Conservation (phyloP, 345 rosid genomes). For the Acer yangbiense region DNA sequence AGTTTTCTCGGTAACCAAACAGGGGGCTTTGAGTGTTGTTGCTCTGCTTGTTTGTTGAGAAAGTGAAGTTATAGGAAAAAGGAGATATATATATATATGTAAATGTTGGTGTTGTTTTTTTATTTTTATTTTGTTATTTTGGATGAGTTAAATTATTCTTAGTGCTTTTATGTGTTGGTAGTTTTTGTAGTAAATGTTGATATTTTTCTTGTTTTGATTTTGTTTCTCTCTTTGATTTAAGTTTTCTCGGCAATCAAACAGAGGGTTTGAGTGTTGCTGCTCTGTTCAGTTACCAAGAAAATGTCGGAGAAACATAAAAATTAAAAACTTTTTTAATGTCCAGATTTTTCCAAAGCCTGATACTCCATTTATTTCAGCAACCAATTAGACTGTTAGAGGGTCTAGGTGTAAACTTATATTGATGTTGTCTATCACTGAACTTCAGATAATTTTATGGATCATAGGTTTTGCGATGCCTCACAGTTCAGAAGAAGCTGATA, state of each 20-base stretch:
- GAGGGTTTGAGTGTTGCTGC: background rate
- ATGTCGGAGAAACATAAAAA: too few relatives aligned
- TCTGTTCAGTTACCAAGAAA: background rate
- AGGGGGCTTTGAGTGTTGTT: too few relatives aligned
- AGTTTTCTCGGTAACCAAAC: too few relatives aligned
- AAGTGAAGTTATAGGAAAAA: background rate
- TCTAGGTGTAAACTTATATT: background rate
- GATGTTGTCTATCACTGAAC: background rate
- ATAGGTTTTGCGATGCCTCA: constrained; percentile 29
- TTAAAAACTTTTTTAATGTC: too few relatives aligned
- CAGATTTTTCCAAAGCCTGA: background rate
- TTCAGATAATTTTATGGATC: background rate
- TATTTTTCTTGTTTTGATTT: too few relatives aligned
- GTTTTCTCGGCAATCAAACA: background rate
- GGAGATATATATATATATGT: background rate
- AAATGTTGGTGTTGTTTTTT: background rate
- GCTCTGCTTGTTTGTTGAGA: too few relatives aligned
- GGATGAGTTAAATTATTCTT: background rate
- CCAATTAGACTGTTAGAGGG: background rate
- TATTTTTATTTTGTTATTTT: background rate
- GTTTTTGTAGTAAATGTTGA: background rate
- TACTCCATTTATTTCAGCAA: background rate
- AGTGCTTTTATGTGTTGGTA: background rate
- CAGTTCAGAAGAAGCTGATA: constrained; percentile 1
- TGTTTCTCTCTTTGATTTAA: too few relatives aligned